Percentiles rank a stretch among this genome's conserved stretches.
Evolutionary conservation across 2,329 filamentous ascomycete species (phyloP).

Genomic region (Aureobasidium subglaciale): DNA sequence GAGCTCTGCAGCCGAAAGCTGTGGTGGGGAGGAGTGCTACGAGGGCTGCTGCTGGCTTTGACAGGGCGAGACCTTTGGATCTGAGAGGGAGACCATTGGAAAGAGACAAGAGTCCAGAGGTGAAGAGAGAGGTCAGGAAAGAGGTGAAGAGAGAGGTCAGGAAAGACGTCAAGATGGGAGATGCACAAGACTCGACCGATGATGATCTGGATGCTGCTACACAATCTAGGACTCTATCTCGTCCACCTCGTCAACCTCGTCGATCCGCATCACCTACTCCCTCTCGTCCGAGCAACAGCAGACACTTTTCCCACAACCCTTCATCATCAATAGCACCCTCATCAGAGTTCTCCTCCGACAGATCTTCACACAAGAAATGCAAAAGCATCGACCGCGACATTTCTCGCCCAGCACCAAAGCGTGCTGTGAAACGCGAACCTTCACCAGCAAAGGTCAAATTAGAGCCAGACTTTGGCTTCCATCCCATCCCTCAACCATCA

Average conservation of each 20-base stretch:
- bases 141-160: no score
- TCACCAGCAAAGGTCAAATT: not conserved
- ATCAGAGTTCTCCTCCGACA: not conserved
- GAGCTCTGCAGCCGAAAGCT: slow-evolving; percentile 19
- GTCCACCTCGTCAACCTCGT: not conserved
- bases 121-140: not conserved
- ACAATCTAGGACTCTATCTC: not conserved
- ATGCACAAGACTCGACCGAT: slow-evolving; percentile 12
- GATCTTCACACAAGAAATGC: not conserved
- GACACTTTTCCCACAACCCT: not conserved
- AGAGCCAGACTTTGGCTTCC: slow-evolving; percentile 5
- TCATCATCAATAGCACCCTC: not conserved
- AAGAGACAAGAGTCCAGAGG: not conserved
- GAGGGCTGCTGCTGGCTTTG: slow-evolving; percentile 26
- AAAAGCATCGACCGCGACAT: not conserved
- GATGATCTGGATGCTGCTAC: slow-evolving; percentile 18
- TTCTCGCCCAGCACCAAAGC: not conserved
- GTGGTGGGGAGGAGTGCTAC: slow-evolving; percentile 20
- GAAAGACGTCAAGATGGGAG: not conserved
- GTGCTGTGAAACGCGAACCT: not conserved
- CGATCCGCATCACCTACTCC: not conserved
- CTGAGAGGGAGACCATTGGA: not conserved
- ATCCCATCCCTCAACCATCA: not conserved
- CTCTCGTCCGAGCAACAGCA: not conserved
- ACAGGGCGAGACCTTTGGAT: not conserved